These are phyloP conservation scores for Nicotiana paniculata DNA, from an alignment of 257 asterid genomes.

Conservation along the genomic window DNA sequence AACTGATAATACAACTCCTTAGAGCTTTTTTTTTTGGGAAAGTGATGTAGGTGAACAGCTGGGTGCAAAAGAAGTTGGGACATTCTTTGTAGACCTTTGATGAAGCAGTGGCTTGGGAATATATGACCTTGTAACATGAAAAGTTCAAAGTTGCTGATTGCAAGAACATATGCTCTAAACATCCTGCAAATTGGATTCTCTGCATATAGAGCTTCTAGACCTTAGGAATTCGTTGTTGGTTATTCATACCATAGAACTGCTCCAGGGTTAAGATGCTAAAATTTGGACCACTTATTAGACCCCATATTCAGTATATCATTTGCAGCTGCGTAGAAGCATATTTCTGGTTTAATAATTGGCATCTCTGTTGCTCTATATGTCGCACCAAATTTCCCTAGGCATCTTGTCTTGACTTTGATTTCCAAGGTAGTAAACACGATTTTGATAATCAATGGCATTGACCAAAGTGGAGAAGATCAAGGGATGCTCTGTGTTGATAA, in stretches of 20 bases:
- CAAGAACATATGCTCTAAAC: neutral
- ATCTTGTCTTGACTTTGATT: too few relatives aligned
- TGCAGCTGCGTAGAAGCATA: neutral
- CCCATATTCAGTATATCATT: neutral
- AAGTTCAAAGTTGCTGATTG: neutral
- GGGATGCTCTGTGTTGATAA: too few relatives aligned
- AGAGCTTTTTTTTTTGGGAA: neutral
- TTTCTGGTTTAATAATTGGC: neutral
- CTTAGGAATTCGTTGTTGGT: neutral
- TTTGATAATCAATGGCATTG: too few relatives aligned
- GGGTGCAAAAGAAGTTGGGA: neutral
- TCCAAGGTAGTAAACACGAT: too few relatives aligned
- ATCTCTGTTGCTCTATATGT: neutral
- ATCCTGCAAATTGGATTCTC: neutral
- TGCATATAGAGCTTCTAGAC: neutral
- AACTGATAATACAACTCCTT: neutral
- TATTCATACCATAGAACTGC: neutral
- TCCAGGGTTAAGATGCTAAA: neutral
- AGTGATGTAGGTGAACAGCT: neutral
- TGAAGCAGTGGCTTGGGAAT: slow-evolving; percentile 1
- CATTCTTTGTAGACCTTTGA: neutral
- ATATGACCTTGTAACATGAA: neutral
- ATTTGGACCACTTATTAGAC: neutral
- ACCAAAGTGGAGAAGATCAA: too few relatives aligned
- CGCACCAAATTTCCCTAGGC: too few relatives aligned